phyloP scores from a whole-genome alignment of 257 asterid genomes.

The Solanum pimpinellifolium region DNA sequence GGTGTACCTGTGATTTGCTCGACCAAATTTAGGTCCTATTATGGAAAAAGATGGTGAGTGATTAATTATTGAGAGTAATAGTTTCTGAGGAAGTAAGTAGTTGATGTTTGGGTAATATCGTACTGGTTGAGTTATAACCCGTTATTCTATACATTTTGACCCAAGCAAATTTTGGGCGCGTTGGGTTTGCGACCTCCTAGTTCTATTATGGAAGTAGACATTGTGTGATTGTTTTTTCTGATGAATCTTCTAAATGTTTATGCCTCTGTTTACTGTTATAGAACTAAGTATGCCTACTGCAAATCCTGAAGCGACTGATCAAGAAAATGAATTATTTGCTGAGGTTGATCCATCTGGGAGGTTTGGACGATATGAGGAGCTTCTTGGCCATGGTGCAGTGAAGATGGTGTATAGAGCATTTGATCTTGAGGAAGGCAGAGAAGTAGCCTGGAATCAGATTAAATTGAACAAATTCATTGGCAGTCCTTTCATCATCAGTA shows the following conservation, averaged over 20 bases:
- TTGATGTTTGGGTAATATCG: background rate
- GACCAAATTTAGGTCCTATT: background rate
- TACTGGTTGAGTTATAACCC: background rate
- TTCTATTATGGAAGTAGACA: background rate
- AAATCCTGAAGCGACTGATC: background rate
- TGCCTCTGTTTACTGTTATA: background rate
- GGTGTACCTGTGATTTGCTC: background rate
- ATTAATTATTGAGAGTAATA: background rate
- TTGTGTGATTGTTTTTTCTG: background rate
- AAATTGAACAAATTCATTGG: background rate
- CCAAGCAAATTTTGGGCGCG: background rate
- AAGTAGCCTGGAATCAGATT: conserved; percentile 3
- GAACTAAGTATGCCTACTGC: background rate
- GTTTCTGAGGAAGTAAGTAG: background rate
- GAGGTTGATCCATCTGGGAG: conserved; percentile 7
- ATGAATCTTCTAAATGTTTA: background rate
- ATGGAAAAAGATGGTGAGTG: background rate
- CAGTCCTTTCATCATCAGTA: background rate
- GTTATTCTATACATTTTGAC: background rate
- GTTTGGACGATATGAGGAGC: conserved; percentile 2
- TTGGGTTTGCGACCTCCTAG: background rate
- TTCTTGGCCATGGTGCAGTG: background rate
- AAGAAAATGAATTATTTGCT: background rate
- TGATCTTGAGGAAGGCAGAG: conserved; percentile 5
- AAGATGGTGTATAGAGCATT: conserved; percentile 1